Conservation (phyloP, 148 eudicot genomes). For the Polygonum maritimum region DNA sequence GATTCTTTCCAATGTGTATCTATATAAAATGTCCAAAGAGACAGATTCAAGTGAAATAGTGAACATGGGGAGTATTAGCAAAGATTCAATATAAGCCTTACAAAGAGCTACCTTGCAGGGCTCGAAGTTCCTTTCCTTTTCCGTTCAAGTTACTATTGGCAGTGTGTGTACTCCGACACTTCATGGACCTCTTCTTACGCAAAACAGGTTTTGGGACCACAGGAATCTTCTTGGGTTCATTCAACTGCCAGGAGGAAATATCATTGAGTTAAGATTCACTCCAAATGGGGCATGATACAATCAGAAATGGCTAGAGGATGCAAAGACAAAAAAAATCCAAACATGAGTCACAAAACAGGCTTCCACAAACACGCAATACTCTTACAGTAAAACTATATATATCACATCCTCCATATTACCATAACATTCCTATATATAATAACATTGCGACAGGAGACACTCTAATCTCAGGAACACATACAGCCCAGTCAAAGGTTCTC, state of each 20-base stretch:
- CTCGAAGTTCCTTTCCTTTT: constrained; percentile 50
- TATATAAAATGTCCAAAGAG: no score
- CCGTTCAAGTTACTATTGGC: constrained; percentile 24
- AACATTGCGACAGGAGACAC: neutral
- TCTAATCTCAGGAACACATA: neutral
- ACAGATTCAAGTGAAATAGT: no score
- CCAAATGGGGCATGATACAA: neutral
- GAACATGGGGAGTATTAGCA: neutral
- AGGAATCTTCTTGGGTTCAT: constrained; percentile 35
- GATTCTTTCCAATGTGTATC: no score
- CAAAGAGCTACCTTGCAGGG: constrained; percentile 41
- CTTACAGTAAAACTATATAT: neutral
- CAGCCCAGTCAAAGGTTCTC: neutral
- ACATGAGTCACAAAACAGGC: neutral
- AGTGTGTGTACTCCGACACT: constrained; percentile 29
- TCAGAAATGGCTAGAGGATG: neutral
- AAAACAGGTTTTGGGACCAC: constrained; percentile 37
- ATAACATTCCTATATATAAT: neutral
- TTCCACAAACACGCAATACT: neutral
- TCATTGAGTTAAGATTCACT: neutral
- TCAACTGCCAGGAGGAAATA: constrained; percentile 31
- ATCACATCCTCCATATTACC: neutral
- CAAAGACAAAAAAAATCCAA: neutral
- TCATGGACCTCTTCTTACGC: constrained; percentile 75
- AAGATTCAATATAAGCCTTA: neutral